Percentiles rank a stretch among this genome's conserved stretches.
These are phyloP conservation scores for Pythium oligandrum DNA, from an alignment of 352 stramenopile species.

Conservation along the genomic window DNA sequence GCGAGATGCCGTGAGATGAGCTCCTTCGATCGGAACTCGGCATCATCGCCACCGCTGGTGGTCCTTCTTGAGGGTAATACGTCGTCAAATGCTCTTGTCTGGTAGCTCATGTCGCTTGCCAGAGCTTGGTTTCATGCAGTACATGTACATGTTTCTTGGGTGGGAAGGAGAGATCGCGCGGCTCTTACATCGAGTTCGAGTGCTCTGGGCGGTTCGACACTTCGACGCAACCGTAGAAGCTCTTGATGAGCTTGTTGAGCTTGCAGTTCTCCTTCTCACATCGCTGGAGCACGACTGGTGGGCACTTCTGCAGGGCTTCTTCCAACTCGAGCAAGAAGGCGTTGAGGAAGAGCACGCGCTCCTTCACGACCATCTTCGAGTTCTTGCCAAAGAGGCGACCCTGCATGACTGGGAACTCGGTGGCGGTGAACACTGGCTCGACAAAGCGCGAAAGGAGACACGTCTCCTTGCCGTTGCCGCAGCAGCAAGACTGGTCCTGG, in stretches of 20 bases:
- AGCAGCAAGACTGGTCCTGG: constrained; percentile 48
- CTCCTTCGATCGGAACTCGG: constrained; percentile 15
- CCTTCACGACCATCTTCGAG: constrained; percentile 47
- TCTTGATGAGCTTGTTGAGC: constrained; percentile 23
- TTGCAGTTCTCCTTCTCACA: constrained; percentile 29
- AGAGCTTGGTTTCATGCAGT: too few species aligned
- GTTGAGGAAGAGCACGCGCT: constrained; percentile 35
- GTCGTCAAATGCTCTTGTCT: too few species aligned
- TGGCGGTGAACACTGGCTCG: constrained; percentile 56
- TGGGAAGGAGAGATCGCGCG: neutral
- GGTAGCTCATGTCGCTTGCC: too few species aligned
- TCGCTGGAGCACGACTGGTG: constrained; percentile 24
- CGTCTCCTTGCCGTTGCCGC: constrained; percentile 49
- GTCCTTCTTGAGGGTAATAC: too few species aligned
- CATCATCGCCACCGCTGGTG: too few species aligned
- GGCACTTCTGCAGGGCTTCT: constrained; percentile 29
- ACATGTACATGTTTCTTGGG: constrained; percentile 8
- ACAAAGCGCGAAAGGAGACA: constrained; percentile 70
- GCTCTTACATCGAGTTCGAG: constrained; percentile 43
- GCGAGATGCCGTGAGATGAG: neutral
- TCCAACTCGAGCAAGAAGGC: constrained; percentile 29
- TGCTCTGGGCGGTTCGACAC: constrained; percentile 28
- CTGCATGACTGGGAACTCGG: constrained; percentile 76
- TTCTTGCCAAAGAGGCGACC: constrained; percentile 76
- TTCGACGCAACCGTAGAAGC: constrained; percentile 47